A percentile compares a stretch with the other conserved stretches of the same genome.
Evolutionary conservation across 768 basidiomycete species (phyloP).

Genomic region (Russula olivacea): DNA sequence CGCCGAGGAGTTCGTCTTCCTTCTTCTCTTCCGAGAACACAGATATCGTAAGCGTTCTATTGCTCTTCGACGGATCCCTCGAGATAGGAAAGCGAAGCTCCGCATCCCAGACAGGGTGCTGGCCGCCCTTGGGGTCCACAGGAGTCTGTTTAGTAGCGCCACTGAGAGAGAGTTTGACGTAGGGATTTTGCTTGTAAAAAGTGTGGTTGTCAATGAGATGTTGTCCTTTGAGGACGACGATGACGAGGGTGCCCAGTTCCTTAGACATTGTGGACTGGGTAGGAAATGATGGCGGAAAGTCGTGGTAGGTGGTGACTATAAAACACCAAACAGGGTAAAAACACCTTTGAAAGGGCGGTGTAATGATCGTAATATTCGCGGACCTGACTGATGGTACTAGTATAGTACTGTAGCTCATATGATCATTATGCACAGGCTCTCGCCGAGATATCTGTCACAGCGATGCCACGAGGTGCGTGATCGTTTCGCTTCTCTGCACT

Average conservation of each 20-base stretch:
- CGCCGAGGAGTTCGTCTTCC: slow-evolving; percentile 70
- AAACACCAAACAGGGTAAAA: not conserved
- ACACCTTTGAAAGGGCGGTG: not conserved
- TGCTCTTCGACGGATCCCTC: slow-evolving; percentile 48
- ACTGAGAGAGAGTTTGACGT: slow-evolving; percentile 56
- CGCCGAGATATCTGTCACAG: no score
- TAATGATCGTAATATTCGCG: not conserved
- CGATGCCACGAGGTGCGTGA: no score
- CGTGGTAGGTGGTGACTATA: not conserved
- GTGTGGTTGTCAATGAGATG: slow-evolving; percentile 78
- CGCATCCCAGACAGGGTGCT: slow-evolving; percentile 90
- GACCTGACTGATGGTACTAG: not conserved
- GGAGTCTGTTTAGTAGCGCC: slow-evolving; percentile 62
- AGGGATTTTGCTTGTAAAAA: slow-evolving; percentile 91
- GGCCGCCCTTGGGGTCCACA: slow-evolving; percentile 80
- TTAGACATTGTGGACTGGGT: slow-evolving; percentile 13
- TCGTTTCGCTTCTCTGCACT: no score
- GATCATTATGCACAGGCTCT: no score
- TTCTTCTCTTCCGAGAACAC: slow-evolving; percentile 78
- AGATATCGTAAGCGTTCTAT: slow-evolving; percentile 60
- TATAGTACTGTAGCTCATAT: not conserved
- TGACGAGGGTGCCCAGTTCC: slow-evolving; percentile 69
- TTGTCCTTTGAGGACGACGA: slow-evolving; percentile 79
- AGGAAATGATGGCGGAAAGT: not conserved
- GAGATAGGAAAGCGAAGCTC: slow-evolving; percentile 75